Evolutionary conservation across 2,329 filamentous ascomycete genomes (phyloP).

Genomic region (Botrytis fabae): DNA sequence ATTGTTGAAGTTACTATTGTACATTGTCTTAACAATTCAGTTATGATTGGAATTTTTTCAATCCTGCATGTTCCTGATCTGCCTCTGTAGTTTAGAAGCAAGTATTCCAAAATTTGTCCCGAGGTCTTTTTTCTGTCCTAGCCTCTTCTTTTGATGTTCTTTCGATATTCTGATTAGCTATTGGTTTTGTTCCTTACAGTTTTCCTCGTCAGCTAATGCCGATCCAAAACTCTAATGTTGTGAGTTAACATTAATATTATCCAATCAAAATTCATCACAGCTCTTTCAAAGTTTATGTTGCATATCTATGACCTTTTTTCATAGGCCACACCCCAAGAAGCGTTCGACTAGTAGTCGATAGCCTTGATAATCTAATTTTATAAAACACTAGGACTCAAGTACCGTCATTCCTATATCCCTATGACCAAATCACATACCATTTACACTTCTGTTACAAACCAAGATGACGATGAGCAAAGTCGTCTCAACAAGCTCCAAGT

Average conservation of each 20-base stretch:
- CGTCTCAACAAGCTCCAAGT: not conserved
- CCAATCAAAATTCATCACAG: not conserved
- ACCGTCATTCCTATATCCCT: not conserved
- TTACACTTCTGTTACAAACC: not conserved
- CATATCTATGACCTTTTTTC: not conserved
- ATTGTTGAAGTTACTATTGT: not conserved
- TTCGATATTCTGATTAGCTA: not conserved
- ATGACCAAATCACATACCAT: not conserved
- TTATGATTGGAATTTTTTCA: not conserved
- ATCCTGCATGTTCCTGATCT: not conserved
- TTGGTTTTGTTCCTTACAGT: not conserved
- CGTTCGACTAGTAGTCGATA: not conserved
- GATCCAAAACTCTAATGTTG: not conserved
- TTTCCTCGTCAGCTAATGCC: not conserved
- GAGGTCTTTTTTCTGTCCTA: not conserved
- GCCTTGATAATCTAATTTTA: not conserved
- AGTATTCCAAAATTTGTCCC: not conserved
- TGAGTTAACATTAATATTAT: not conserved
- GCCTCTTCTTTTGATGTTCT: not conserved
- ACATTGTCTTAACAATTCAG: not conserved
- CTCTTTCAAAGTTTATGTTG: not conserved
- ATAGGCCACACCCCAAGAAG: not conserved
- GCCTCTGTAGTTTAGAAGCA: not conserved
- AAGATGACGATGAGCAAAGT: not conserved
- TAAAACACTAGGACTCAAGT: not conserved